Evolutionary conservation across 495 filamentous ascomycete genomes (phyloP), one percentile per base, ranked within the genome.

Genomic region (Aspergillus taichungensis): DNA sequence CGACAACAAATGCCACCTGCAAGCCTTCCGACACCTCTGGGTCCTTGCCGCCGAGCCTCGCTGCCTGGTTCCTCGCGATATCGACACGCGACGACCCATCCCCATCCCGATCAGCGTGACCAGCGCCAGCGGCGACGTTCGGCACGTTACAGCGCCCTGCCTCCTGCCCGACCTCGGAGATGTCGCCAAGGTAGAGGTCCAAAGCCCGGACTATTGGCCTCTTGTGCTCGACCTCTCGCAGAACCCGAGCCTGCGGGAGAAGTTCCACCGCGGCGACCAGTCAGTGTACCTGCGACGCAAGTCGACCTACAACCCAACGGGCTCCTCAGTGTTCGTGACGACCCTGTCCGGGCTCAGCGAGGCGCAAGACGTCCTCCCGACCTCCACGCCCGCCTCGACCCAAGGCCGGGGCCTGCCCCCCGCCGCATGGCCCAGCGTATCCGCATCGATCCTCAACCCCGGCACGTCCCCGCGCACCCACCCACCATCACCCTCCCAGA

Each of bases 1-100:
- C 40, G 92, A 97, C 68, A 96, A 95, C 57, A 85, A 83, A 56
- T 88, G 85, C 24, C 92, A 99, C 50, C 74, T 97, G 3, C 92
- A 99, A 73, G 92, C 92, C 6, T 94, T 97, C 73, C 83, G 94
- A 2, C 92, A 99, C 63, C 82, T 99, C 57, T 99, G 92, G 92
- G 89, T 94, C 10, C 74, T 99, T 8, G 92, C 94, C 6, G 83
- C 88, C 6, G 92, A 97, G 49, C 78, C 87, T 0, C 80, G 92
- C 40, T 97, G 92, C 58, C 73, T 97, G 5, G 75, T 99, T 4
- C 75, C 84, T 6, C 83, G 87, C 37, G 91, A 97, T 50, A 76
- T 91, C 6, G 84, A 87, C 45, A 91, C 85, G 0, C 76, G 84
- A 43, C 80, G 83, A 8, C 87, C 90, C 1, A 76, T 91, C 42